phyloP scores from a whole-genome alignment of 1,139 yeast species.

The Yamadazyma triangularis region DNA sequence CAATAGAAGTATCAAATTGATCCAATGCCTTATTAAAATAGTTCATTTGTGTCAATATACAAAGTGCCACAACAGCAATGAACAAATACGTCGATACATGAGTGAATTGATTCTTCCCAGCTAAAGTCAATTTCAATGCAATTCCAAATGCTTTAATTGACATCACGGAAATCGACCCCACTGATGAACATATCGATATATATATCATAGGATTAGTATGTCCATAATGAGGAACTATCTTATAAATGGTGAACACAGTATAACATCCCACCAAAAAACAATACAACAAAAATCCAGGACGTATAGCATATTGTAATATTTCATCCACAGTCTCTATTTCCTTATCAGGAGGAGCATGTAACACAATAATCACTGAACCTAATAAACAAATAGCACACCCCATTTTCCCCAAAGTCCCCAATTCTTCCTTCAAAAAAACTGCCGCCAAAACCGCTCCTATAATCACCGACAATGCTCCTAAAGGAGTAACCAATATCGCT shows the following conservation, averaged over 20 bases:
- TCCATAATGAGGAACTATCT: slow-evolving; percentile 79
- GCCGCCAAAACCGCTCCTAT: slow-evolving; percentile 92
- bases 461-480: slow-evolving; percentile 86
- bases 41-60: slow-evolving; percentile 90
- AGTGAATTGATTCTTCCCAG: slow-evolving; percentile 87
- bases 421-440: slow-evolving; percentile 75
- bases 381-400: slow-evolving; percentile 90
- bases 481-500: slow-evolving; percentile 85
- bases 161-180: slow-evolving; percentile 90
- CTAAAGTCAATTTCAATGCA: slow-evolving; percentile 78
- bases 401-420: slow-evolving; percentile 86
- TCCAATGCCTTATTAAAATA: slow-evolving; percentile 91
- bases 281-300: slow-evolving; percentile 75
- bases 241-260: slow-evolving; percentile 75
- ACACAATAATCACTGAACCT: slow-evolving; percentile 85
- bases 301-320: slow-evolving; percentile 72
- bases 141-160: slow-evolving; percentile 92
- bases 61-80: slow-evolving; percentile 70
- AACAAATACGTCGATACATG: slow-evolving; percentile 82
- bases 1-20: slow-evolving; percentile 89
- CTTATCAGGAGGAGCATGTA: slow-evolving; percentile 92
- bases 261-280: slow-evolving; percentile 58
- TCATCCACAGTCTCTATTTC: slow-evolving; percentile 88
- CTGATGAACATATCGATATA: slow-evolving; percentile 84
- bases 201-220: slow-evolving; percentile 83